Conservation (phyloP, 2,329 filamentous ascomycete species). For the Ceratocystis ficicola region DNA sequence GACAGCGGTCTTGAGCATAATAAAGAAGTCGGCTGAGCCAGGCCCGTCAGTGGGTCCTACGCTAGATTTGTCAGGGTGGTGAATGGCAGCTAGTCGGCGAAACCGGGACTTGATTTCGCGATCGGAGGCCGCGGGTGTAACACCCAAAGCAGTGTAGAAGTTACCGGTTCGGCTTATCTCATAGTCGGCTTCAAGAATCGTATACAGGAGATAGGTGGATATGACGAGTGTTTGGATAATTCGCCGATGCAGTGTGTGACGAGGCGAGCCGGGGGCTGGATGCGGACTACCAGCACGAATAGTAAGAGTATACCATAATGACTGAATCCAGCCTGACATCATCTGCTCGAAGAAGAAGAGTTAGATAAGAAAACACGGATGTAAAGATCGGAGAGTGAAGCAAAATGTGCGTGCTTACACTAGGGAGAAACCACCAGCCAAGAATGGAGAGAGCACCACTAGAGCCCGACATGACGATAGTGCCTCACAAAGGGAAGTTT, state of each 20-base stretch:
- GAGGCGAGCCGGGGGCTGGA: slow-evolving; percentile 55
- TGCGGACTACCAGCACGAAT: slow-evolving; percentile 82
- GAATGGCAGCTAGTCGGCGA: slow-evolving; percentile 55
- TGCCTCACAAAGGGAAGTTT: not conserved
- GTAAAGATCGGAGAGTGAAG: not conserved
- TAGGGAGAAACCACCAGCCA: slow-evolving; percentile 40
- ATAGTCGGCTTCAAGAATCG: slow-evolving; percentile 82
- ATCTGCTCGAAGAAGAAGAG: slow-evolving; percentile 40
- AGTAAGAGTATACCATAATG: slow-evolving; percentile 72
- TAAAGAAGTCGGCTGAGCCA: slow-evolving; percentile 45
- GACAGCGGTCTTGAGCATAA: slow-evolving; percentile 69
- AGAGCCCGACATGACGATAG: slow-evolving; percentile 30
- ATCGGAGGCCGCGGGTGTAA: slow-evolving; percentile 57
- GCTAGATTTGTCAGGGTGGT: slow-evolving; percentile 73
- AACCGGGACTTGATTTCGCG: slow-evolving; percentile 73
- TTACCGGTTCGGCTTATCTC: slow-evolving; percentile 58
- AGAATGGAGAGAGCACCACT: slow-evolving; percentile 34
- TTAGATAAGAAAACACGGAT: slow-evolving; percentile 21
- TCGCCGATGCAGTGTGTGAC: slow-evolving; percentile 61
- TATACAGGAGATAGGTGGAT: slow-evolving; percentile 74
- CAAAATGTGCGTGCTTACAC: slow-evolving; percentile 29
- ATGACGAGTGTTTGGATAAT: slow-evolving; percentile 77
- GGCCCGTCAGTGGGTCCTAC: slow-evolving; percentile 26
- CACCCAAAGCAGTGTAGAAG: slow-evolving; percentile 67
- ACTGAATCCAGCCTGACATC: slow-evolving; percentile 64